Conservation (phyloP, 495 filamentous ascomycete species). For the Pseudomonodictys pantanalensis region DNA sequence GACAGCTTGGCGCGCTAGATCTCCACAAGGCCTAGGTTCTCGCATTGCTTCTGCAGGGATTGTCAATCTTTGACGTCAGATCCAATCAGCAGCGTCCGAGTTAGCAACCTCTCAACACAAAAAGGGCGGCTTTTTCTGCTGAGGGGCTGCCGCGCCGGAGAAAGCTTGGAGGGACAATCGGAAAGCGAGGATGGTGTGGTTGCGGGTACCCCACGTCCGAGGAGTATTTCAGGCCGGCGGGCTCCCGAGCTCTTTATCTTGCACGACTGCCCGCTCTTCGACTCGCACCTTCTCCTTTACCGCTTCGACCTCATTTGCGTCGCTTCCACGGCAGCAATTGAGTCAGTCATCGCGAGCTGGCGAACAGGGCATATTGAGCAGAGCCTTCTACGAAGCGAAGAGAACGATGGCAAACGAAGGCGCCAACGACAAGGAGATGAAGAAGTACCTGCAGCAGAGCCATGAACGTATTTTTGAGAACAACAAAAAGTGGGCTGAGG, state of each 20-base stretch:
- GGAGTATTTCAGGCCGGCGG: not conserved
- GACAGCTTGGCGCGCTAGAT: constrained; percentile 14
- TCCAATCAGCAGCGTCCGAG: constrained; percentile 10
- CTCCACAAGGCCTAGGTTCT: not conserved
- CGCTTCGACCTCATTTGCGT: no score
- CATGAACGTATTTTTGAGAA: constrained; percentile 53
- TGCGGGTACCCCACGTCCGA: constrained; percentile 4
- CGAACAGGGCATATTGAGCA: no score
- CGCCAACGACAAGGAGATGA: constrained; percentile 1
- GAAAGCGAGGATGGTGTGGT: not conserved
- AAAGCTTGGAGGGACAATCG: not conserved
- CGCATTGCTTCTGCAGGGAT: not conserved
- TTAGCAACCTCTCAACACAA: constrained; percentile 15
- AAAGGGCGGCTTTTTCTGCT: no score
- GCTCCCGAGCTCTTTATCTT: not conserved
- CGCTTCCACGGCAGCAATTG: no score
- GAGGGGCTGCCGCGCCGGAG: no score
- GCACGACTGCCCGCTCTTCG: no score
- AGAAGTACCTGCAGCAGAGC: constrained; percentile 28
- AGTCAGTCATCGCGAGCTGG: no score
- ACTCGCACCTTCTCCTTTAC: no score
- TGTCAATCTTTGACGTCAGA: constrained; percentile 17
- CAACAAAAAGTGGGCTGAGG: constrained; percentile 55
- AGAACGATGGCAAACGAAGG: no score
- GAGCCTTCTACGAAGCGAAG: no score